Evolutionary conservation across 441 rosid species (phyloP), one percentile per base, ranked within the genome.

Genomic region (Arabidopsis lyrata): DNA sequence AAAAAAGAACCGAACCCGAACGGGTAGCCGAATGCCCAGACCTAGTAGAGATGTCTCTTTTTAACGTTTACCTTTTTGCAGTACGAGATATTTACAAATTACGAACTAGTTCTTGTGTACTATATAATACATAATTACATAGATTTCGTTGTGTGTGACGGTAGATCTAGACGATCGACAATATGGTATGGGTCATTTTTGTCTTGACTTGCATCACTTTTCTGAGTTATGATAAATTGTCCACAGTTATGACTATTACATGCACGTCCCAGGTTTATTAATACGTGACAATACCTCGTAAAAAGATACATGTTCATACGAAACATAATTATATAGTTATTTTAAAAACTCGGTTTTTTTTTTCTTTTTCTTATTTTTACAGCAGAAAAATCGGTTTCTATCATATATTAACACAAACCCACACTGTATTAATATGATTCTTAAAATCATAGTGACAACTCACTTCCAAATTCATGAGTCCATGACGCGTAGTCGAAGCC

Each of bases 171-270:
- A 24, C 24, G 61, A n/a, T 34, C 36, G 27, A 54, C 66, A 57
- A 13, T 3, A 34, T 27, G 18, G 54, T 18, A 67, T 74, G 73
- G 68, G 68, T 39, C 22, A 59, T 11, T 74, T 74, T 67, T 74
- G 73, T 67, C 78, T 39, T 42, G 49, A 63, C 68, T 42, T 60
- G 38, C 73, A 52, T 69, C 63, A 67, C 73, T 74, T 49, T 74
- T 42, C 48, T 2, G 34, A 34, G 56, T 50, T 48, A 18, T 58
- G 54, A 64, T 45, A 38, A 66, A 35, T 24, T 44, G 32, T 65
- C 59, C 32, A 35, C 58, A 36, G 13, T 73, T 64, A 38, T 66
- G 77, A 58, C 31, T 48, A 48, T 27, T 66, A 58, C 68, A 61
- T 52, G 73, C 72, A 74, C 38, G 67, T 66, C 68, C 68, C 56